These are phyloP conservation scores for Leishmania aethiopica DNA, from an alignment of 208 protist genomes.

Conservation along the genomic window DNA sequence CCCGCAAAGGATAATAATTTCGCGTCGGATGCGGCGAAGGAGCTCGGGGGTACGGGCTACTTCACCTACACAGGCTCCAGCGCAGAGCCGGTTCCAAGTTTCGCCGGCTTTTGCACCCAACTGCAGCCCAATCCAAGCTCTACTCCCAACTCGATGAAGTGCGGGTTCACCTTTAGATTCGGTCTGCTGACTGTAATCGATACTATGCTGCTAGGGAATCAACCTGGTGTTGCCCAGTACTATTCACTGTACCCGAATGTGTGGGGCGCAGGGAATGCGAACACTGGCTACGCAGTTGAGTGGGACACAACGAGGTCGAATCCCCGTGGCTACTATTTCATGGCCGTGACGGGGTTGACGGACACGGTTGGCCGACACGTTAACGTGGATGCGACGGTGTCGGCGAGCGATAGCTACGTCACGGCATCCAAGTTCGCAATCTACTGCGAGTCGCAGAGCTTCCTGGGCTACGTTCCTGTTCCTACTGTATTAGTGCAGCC, in stretches of 20 bases:
- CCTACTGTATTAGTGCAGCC: constrained; percentile 38
- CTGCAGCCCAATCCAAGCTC: background rate
- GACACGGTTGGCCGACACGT: background rate
- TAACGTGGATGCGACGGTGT: constrained; percentile 15
- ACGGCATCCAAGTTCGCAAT: constrained; percentile 17
- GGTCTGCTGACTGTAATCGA: constrained; percentile 3
- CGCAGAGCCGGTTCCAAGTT: background rate
- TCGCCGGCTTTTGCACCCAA: background rate
- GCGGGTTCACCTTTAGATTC: constrained; percentile 11
- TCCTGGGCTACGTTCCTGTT: constrained; percentile 8
- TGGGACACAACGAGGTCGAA: constrained; percentile 7
- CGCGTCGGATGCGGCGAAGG: background rate
- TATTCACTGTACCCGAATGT: background rate
- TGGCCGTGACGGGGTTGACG: background rate
- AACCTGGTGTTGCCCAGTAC: background rate
- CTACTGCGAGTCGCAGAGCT: constrained; percentile 44
- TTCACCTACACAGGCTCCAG: constrained; percentile 10
- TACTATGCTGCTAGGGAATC: background rate
- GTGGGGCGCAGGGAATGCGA: background rate
- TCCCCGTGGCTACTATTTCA: constrained; percentile 14
- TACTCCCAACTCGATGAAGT: background rate
- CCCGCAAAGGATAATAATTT: constrained; percentile 1
- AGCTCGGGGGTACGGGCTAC: constrained; percentile 5
- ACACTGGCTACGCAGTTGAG: constrained; percentile 5
- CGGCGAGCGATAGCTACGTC: constrained; percentile 6